phyloP scores from a whole-genome alignment of 2,329 filamentous ascomycete species.

The Colletotrichum paranaense region DNA sequence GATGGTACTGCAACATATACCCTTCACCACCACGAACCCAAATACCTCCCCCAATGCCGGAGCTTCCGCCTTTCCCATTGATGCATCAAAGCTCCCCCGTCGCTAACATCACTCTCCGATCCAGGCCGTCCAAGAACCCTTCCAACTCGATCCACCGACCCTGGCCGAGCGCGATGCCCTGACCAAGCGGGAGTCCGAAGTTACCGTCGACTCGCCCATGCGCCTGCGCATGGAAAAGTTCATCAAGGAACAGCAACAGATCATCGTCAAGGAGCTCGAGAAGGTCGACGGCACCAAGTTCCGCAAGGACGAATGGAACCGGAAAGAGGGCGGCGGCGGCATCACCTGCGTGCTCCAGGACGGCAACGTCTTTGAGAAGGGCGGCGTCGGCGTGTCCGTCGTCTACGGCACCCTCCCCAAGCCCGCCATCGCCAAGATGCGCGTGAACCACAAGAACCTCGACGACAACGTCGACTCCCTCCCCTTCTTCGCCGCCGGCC shows the following conservation, averaged over 20 bases:
- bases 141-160: conserved; percentile 70
- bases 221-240: conserved; percentile 97
- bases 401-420: conserved; percentile 93
- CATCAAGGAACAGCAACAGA: conserved; percentile 91
- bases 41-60: neutral
- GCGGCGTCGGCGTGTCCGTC: conserved; percentile 92
- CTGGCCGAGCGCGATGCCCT: conserved; percentile 89
- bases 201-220: conserved; percentile 88
- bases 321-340: conserved; percentile 90
- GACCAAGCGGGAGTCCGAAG: conserved; percentile 80
- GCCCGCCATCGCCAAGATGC: conserved; percentile 91
- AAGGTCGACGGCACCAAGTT: conserved; percentile 87
- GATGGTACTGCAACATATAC: conserved; percentile 58
- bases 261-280: conserved; percentile 86
- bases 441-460: conserved; percentile 92
- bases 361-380: conserved; percentile 97
- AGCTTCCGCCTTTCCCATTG: conserved; percentile 6
- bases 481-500: conserved; percentile 93
- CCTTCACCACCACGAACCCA: conserved; percentile 17
- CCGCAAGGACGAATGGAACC: conserved; percentile 85
- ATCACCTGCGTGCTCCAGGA: conserved; percentile 96
- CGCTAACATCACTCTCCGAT: conserved; percentile 24
- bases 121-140: conserved; percentile 55
- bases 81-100: conserved; percentile 15
- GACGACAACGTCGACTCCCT: conserved; percentile 81